Evolutionary conservation across 2,329 filamentous ascomycete genomes (phyloP).

Genomic region (Phoma sp.): DNA sequence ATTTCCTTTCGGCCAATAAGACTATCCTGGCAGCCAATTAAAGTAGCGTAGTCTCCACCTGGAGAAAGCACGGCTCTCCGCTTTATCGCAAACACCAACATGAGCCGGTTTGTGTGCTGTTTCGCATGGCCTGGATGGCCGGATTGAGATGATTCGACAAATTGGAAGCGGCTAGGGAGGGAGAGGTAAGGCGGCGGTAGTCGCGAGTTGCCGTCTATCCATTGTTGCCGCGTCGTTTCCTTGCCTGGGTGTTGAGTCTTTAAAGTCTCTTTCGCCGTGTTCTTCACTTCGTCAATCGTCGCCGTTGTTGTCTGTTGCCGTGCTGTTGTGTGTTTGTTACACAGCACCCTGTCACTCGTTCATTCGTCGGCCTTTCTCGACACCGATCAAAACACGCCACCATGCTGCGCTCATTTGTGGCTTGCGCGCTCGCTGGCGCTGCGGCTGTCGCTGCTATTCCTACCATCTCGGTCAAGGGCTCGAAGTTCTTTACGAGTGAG

Average conservation of each 20-base stretch:
- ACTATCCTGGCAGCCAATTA: neutral
- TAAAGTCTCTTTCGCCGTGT: neutral
- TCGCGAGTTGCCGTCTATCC: neutral
- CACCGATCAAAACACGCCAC: neutral
- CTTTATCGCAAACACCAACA: conserved; percentile 18
- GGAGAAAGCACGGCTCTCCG: conserved; percentile 8
- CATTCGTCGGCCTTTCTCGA: neutral
- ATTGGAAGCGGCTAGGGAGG: conserved; percentile 7
- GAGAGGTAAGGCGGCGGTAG: conserved; percentile 2
- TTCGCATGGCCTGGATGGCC: conserved; percentile 6
- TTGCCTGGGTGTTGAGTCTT: neutral
- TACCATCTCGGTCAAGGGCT: conserved; percentile 68
- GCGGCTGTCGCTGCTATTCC: conserved; percentile 56
- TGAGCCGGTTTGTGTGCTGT: conserved; percentile 8
- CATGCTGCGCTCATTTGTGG: conserved; percentile 30
- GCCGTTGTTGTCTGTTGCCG: neutral
- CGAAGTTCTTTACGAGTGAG: conserved; percentile 84
- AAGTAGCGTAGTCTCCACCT: neutral
- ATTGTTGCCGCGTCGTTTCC: neutral
- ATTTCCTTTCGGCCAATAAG: conserved; percentile 8
- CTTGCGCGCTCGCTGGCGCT: conserved; percentile 33
- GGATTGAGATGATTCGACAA: neutral
- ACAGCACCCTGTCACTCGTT: conserved; percentile 4
- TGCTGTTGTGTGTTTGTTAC: conserved; percentile 4
- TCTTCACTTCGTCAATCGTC: neutral